phyloP scores from a whole-genome alignment of 768 basidiomycete genomes.

The Gelatoporia subvermispora region DNA sequence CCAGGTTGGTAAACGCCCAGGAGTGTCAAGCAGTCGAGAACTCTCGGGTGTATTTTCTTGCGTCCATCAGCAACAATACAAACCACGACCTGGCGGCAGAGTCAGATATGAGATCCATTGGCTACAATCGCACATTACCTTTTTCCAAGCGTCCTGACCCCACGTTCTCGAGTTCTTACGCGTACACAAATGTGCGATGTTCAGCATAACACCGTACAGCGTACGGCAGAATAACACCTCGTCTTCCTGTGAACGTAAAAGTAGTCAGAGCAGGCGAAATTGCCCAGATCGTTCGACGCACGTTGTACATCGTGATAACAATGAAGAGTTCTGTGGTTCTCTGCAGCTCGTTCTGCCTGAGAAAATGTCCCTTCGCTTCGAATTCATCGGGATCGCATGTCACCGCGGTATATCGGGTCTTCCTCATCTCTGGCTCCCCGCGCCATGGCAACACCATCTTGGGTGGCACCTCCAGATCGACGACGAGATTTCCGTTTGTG shows the following conservation, averaged over 20 bases:
- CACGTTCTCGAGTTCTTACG: slow-evolving; percentile 91
- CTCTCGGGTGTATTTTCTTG: slow-evolving; percentile 75
- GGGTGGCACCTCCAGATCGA: slow-evolving; percentile 80
- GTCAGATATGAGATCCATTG: background rate
- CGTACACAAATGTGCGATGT: slow-evolving; percentile 75
- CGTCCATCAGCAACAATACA: slow-evolving; percentile 90
- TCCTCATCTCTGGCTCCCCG: slow-evolving; percentile 68
- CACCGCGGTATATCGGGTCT: slow-evolving; percentile 80
- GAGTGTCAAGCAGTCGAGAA: slow-evolving; percentile 84
- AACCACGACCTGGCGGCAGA: slow-evolving; percentile 67
- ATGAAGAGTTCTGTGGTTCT: slow-evolving; percentile 89
- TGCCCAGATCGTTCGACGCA: slow-evolving; percentile 35
- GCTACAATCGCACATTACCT: slow-evolving; percentile 37
- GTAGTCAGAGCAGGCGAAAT: background rate
- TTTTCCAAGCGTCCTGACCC: slow-evolving; percentile 97
- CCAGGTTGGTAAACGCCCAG: slow-evolving; percentile 88
- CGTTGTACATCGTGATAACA: slow-evolving; percentile 96
- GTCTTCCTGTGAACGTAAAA: slow-evolving; percentile 52
- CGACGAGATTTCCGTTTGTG: slow-evolving; percentile 84
- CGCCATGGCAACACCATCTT: slow-evolving; percentile 72
- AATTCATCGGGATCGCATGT: slow-evolving; percentile 95
- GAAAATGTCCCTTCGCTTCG: slow-evolving; percentile 73
- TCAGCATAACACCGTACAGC: slow-evolving; percentile 91
- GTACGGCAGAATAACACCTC: slow-evolving; percentile 91
- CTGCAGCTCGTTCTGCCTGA: slow-evolving; percentile 77